Evolutionary conservation across 2,329 filamentous ascomycete species (phyloP), one percentile per base, ranked within the genome.

Genomic region (Fusarium cyanostomum): DNA sequence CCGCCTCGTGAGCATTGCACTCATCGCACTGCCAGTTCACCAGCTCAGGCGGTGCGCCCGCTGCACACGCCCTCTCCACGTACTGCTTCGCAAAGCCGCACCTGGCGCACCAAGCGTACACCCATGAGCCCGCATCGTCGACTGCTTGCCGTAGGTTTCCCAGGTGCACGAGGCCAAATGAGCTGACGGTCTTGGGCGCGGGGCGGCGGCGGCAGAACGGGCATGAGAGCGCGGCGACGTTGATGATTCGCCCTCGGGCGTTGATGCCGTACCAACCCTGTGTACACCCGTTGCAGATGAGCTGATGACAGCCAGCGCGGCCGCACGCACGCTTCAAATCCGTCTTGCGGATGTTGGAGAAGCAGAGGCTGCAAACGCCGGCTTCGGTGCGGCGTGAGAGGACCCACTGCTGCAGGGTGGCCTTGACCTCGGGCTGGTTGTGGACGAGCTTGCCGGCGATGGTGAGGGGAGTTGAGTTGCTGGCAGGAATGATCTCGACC

Each of bases 191-290:
- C 49, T 72, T 73, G 5, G 77, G 66, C 2, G 75, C 72, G 0
- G 81, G 81, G 38, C 67, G 72, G 0, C 81, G 77, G 21, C 82
- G 75, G 56, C 82, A 85, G 71, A 84, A 84, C 1, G 82, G 81
- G 56, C 82, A 84, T 3, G 68, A 73, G 5, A 85, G 76, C 0
- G 82, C 80, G 0, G 81, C 79, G 0, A 79, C 66, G 57, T 84
- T 83, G 66, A 84, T 76, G 11, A 83, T 72, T 1, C 67, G 66
- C 1, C 81, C 81, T 1, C 74, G 69, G 1, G 38, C 45, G 63
- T 84, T 84, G 55, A 80, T 68, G 0, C 80, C 79, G 55, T 84
- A 83, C 82, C 82, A 84, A 3, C 62, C 68, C 15, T 67, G 56
- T 9, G 75, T 62, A 55, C 82, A 84, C 11, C 56, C 64, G 6